Conservation (phyloP, 768 basidiomycete genomes). For the Hypholoma sublateritium region DNA sequence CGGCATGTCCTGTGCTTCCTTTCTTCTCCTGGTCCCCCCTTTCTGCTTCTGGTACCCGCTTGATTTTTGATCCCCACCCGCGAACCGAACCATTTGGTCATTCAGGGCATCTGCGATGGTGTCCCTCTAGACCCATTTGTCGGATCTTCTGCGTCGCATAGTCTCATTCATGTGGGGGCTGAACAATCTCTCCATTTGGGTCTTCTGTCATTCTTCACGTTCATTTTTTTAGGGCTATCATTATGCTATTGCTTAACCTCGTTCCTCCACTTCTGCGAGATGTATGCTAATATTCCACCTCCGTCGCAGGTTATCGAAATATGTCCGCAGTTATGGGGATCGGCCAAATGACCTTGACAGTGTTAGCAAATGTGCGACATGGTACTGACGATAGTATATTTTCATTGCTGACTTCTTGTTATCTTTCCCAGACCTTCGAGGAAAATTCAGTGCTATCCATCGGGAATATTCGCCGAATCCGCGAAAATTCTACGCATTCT, state of each 20-base stretch:
- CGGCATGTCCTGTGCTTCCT: not conserved
- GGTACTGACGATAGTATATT: not conserved
- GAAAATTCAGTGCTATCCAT: constrained; percentile 76
- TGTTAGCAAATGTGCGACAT: constrained; percentile 64
- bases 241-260: not conserved
- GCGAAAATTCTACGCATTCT: constrained; percentile 76
- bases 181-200: too few species aligned
- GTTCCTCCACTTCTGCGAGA: not conserved
- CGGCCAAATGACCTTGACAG: constrained; percentile 69
- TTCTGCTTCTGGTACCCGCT: constrained; percentile 1
- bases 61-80: constrained; percentile 1
- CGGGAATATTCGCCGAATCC: constrained; percentile 73
- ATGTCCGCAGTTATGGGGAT: constrained; percentile 73
- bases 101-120: not conserved
- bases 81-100: not conserved
- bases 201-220: constrained; percentile 2
- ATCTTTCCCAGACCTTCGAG: constrained; percentile 50
- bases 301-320: constrained; percentile 51
- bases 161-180: too few species aligned
- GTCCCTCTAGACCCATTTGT: not conserved
- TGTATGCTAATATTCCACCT: constrained; percentile 3
- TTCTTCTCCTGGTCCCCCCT: constrained; percentile 10
- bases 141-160: not conserved
- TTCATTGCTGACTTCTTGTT: not conserved
- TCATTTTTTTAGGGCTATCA: not conserved